phyloP scores from a whole-genome alignment of 2,329 filamentous ascomycete genomes.

The Tolypocladium guangdongense region DNA sequence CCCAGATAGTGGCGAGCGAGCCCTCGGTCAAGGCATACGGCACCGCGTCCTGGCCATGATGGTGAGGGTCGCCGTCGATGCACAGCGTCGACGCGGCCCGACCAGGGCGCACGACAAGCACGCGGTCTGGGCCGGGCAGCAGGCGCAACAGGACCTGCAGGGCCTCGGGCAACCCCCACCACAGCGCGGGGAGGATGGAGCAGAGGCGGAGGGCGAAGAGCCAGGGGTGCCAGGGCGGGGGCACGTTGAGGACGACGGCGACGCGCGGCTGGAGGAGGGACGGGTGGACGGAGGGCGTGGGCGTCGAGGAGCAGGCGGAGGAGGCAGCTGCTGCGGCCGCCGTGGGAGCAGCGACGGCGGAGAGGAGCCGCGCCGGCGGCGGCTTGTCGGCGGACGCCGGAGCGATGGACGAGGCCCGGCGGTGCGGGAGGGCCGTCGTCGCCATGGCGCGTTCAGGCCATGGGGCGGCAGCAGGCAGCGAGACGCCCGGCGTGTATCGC shows the following conservation, averaged over 20 bases:
- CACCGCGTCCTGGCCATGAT: conserved; percentile 10
- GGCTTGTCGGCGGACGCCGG: conserved; percentile 5
- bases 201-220: conserved; percentile 62
- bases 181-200: conserved; percentile 58
- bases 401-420: conserved; percentile 9
- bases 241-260: conserved; percentile 66
- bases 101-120: conserved; percentile 15
- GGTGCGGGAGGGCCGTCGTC: conserved; percentile 10
- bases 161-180: conserved; percentile 60
- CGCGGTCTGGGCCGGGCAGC: conserved; percentile 27
- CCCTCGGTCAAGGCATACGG: conserved; percentile 50
- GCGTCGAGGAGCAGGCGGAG: no score
- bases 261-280: conserved; percentile 63
- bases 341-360: background rate
- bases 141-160: conserved; percentile 58
- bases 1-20: conserved; percentile 63
- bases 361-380: background rate
- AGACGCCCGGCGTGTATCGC: background rate
- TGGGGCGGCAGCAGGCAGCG: background rate
- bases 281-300: conserved; percentile 12
- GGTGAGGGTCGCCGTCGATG: background rate
- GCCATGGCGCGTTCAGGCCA: conserved; percentile 12
- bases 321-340: background rate
- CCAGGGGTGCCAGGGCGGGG: conserved; percentile 60
- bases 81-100: conserved; percentile 2